Evolutionary conservation across 805 yeast genomes (phyloP).

Genomic region (Lachancea kluyveri): DNA sequence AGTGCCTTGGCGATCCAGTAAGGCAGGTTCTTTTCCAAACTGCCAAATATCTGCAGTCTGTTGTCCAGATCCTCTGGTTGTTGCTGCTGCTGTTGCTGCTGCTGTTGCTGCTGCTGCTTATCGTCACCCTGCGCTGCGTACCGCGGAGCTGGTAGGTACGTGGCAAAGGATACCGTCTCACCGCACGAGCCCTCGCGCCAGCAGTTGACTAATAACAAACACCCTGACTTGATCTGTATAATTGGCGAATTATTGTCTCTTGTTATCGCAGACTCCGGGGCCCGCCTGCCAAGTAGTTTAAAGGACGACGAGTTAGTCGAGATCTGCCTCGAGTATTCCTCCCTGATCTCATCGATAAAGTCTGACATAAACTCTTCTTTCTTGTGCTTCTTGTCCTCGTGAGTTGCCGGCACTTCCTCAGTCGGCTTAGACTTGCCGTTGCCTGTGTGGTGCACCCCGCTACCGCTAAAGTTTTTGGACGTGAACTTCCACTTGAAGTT

Average conservation of each 20-base stretch:
- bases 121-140: conserved; percentile 7
- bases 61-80: neutral
- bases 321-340: conserved; percentile 19
- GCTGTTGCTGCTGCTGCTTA: neutral
- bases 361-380: conserved; percentile 20
- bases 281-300: conserved; percentile 20
- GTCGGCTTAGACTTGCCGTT: neutral
- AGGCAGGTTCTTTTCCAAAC: conserved; percentile 46
- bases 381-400: conserved; percentile 1
- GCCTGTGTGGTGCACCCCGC: neutral
- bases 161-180: conserved; percentile 27
- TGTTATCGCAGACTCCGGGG: conserved; percentile 22
- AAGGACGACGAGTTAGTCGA: conserved; percentile 22
- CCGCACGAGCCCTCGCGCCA: conserved; percentile 29
- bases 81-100: neutral
- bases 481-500: conserved; percentile 2
- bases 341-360: conserved; percentile 21
- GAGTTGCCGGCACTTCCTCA: neutral
- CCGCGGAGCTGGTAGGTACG: conserved; percentile 23
- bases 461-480: conserved; percentile 2
- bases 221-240: conserved; percentile 21
- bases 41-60: conserved; percentile 19
- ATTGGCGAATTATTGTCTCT: conserved; percentile 24
- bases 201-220: conserved; percentile 22
- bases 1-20: conserved; percentile 56